phyloP scores from a whole-genome alignment of 1,284 basidiomycete genomes.

The Tranzscheliella williamsii region DNA sequence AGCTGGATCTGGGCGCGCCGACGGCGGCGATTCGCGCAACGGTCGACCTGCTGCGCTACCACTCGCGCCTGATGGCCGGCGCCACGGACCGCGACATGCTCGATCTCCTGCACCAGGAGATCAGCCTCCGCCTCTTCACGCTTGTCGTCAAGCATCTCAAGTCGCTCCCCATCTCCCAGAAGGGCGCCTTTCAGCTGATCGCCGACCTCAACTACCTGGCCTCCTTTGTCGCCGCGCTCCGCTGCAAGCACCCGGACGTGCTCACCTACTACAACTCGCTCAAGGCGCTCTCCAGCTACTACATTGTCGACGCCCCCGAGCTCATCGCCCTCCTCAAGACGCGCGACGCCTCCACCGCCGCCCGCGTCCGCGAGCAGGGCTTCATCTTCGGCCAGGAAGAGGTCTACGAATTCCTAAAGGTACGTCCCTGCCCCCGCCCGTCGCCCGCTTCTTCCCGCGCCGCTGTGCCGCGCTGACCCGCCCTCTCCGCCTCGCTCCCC shows the following conservation, averaged over 20 bases:
- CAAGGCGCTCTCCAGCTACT: slow-evolving; percentile 95
- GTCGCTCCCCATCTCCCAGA: slow-evolving; percentile 88
- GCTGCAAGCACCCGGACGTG: slow-evolving; percentile 66
- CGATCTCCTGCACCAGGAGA: slow-evolving; percentile 96
- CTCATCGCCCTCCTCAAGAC: slow-evolving; percentile 64
- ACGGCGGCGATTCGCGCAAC: slow-evolving; percentile 84
- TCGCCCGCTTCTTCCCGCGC: neutral
- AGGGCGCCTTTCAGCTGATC: slow-evolving; percentile 92
- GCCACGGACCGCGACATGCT: slow-evolving; percentile 93
- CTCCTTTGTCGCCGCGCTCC: slow-evolving; percentile 70
- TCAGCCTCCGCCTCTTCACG: slow-evolving; percentile 83
- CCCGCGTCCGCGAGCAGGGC: slow-evolving; percentile 2
- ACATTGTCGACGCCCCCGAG: slow-evolving; percentile 73
- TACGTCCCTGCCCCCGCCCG: slow-evolving; percentile 1
- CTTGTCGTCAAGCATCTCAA: slow-evolving; percentile 96
- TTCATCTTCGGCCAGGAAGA: slow-evolving; percentile 70
- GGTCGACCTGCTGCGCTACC: slow-evolving; percentile 80
- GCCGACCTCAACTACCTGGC: slow-evolving; percentile 93
- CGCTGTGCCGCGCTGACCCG: neutral
- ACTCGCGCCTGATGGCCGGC: slow-evolving; percentile 85
- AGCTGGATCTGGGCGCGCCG: slow-evolving; percentile 66
- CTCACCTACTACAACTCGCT: slow-evolving; percentile 86
- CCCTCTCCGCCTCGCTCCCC: too few relatives aligned
- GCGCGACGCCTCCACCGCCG: neutral
- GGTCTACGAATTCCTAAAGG: slow-evolving; percentile 58